A percentile compares a stretch with the other conserved stretches of the same genome.
Evolutionary conservation across 2,329 filamentous ascomycete genomes (phyloP).

Genomic region (Sphaerulina vaccinii): DNA sequence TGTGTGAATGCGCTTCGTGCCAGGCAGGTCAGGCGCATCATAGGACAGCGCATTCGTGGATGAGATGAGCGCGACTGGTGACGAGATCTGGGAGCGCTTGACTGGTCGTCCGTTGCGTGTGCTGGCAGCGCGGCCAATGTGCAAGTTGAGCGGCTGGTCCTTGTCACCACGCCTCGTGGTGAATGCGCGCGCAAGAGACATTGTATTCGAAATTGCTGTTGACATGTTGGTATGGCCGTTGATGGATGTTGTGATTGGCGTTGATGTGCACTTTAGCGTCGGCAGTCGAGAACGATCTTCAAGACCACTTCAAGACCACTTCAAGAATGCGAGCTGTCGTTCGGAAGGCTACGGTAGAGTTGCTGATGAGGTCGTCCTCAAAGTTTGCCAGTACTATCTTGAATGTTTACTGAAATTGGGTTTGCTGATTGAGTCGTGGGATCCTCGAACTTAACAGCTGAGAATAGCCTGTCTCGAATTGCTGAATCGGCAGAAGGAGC

Average conservation of each 20-base stretch:
- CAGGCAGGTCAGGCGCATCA: conserved; percentile 77
- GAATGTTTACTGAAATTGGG: background rate
- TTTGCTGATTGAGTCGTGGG: background rate
- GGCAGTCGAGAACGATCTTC: conserved; percentile 8
- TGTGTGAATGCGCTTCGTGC: conserved; percentile 30
- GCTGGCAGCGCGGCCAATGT: conserved; percentile 44
- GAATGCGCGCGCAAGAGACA: conserved; percentile 69
- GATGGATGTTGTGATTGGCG: conserved; percentile 5
- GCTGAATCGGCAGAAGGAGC: background rate
- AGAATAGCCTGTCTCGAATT: background rate
- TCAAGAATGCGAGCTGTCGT: background rate
- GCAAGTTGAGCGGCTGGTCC: conserved; percentile 37
- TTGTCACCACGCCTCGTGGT: conserved; percentile 70
- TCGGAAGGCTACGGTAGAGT: background rate
- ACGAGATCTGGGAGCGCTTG: conserved; percentile 75
- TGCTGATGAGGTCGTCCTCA: background rate
- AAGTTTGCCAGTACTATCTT: background rate
- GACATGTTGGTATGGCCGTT: conserved; percentile 24
- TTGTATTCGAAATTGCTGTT: no score
- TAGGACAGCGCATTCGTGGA: conserved; percentile 97
- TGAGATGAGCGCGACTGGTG: conserved; percentile 80
- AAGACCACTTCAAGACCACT: background rate
- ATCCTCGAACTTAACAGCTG: background rate
- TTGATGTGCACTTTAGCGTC: conserved; percentile 9
- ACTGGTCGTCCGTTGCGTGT: conserved; percentile 50